Percentiles rank a stretch among this genome's conserved stretches.
Evolutionary conservation across 2,329 filamentous ascomycete species (phyloP).

Genomic region (Diplodia mutila): DNA sequence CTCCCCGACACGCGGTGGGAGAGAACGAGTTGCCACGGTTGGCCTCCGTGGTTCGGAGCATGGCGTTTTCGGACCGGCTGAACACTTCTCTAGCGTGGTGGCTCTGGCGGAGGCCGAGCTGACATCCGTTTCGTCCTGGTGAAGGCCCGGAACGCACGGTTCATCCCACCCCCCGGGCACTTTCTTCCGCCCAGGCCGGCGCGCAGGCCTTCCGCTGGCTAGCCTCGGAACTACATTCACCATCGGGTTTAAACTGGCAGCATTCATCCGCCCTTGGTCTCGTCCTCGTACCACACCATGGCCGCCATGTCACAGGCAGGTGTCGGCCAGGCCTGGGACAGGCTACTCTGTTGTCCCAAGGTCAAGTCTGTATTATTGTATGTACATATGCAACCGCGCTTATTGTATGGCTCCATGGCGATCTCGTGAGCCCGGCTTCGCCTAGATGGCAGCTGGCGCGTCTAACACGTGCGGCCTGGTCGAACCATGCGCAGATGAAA

Average conservation of each 20-base stretch:
- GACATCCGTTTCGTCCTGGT: constrained; percentile 1
- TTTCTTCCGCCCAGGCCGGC: not conserved
- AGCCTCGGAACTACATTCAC: not conserved
- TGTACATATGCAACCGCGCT: no score
- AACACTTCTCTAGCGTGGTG: not conserved
- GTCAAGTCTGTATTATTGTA: no score
- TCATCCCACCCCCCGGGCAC: not conserved
- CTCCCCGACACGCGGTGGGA: not conserved
- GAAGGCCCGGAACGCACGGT: not conserved
- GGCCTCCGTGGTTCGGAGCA: not conserved
- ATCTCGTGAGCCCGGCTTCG: not conserved
- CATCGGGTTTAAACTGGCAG: not conserved
- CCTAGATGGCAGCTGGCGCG: constrained; percentile 10
- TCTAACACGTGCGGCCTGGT: constrained; percentile 1
- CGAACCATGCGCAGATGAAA: constrained; percentile 12
- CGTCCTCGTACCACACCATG: no score
- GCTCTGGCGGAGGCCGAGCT: no score
- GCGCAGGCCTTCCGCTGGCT: not conserved
- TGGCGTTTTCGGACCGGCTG: constrained; percentile 3
- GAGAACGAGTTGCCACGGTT: not conserved
- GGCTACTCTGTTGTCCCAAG: no score
- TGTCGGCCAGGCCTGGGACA: no score
- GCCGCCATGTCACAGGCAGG: no score
- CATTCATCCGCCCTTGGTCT: constrained; percentile 1
- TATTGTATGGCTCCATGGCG: no score